Percentiles rank a stretch among this genome's conserved stretches.
Evolutionary conservation across 2,329 filamentous ascomycete species (phyloP).

Genomic region (Corynespora cassiicola): DNA sequence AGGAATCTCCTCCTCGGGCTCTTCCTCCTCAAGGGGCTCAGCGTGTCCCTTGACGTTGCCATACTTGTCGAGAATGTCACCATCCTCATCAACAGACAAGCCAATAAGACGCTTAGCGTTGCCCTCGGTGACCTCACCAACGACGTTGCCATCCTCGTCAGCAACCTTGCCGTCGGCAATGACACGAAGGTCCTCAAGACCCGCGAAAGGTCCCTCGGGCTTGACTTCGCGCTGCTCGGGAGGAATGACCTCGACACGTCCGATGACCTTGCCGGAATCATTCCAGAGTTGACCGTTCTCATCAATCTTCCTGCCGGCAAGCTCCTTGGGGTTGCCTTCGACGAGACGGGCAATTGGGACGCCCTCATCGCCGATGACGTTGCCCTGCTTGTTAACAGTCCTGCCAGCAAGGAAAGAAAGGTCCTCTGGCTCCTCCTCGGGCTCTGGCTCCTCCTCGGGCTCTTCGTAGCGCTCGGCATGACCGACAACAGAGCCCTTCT

Average conservation of each 20-base stretch:
- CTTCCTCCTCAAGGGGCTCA: constrained; percentile 59
- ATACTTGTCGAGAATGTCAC: constrained; percentile 67
- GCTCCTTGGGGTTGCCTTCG: constrained; percentile 69
- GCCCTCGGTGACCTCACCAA: constrained; percentile 63
- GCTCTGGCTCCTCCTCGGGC: constrained; percentile 63
- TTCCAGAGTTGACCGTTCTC: constrained; percentile 75
- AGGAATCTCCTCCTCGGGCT: constrained; percentile 51
- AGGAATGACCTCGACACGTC: constrained; percentile 71
- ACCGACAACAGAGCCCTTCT: constrained; percentile 60
- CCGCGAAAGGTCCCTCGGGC: constrained; percentile 58
- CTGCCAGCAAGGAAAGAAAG: constrained; percentile 55
- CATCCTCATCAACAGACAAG: constrained; percentile 66
- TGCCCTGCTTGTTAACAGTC: constrained; percentile 58
- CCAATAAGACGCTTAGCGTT: constrained; percentile 66
- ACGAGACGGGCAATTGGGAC: constrained; percentile 68
- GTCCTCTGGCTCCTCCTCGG: constrained; percentile 52
- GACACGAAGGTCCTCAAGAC: constrained; percentile 56
- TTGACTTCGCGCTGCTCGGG: constrained; percentile 66
- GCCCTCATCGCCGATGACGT: constrained; percentile 58
- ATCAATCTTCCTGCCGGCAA: constrained; percentile 74
- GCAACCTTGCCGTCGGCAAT: constrained; percentile 56
- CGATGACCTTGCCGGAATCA: constrained; percentile 74
- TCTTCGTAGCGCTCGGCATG: constrained; percentile 65
- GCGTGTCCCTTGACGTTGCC: constrained; percentile 68
- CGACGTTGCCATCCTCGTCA: constrained; percentile 58